Percentiles rank a stretch among this genome's conserved stretches.
phyloP scores from a whole-genome alignment of 2,329 filamentous ascomycete species.

The Aspergillus sp. region DNA sequence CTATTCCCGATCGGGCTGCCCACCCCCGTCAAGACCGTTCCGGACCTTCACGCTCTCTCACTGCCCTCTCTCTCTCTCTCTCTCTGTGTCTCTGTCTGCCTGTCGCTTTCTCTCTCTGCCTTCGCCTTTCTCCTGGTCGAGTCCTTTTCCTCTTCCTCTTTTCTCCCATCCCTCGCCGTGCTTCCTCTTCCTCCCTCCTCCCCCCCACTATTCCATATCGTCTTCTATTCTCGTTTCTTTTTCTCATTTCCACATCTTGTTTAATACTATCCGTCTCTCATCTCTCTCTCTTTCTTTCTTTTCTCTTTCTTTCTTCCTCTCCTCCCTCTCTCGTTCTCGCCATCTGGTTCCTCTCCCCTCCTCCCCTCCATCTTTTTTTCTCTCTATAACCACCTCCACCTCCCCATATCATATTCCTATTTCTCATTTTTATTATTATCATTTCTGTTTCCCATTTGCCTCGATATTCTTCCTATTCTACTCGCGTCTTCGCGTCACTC shows the following conservation, averaged over 20 bases:
- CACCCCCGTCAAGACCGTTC: background rate
- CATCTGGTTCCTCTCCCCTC: conserved; percentile 6
- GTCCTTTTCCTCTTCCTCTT: conserved; percentile 7
- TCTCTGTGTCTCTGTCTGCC: background rate
- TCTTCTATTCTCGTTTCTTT: no score
- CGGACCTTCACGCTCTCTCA: conserved; percentile 2
- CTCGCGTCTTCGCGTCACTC: conserved; percentile 1
- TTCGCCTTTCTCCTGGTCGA: conserved; percentile 13
- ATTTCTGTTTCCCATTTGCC: conserved; percentile 2
- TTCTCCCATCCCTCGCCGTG: no score
- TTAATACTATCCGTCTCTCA: conserved; percentile 3
- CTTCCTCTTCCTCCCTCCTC: no score
- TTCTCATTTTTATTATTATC: conserved; percentile 8
- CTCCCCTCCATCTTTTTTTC: conserved; percentile 12
- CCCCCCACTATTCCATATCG: no score
- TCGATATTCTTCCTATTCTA: background rate
- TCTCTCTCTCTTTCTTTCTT: conserved; percentile 4
- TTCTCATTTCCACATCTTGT: no score
- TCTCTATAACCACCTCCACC: conserved; percentile 13
- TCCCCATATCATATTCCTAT: conserved; percentile 4
- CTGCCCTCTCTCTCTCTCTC: conserved; percentile 1
- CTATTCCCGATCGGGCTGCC: background rate
- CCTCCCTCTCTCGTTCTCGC: conserved; percentile 12
- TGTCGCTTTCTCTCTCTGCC: conserved; percentile 2
- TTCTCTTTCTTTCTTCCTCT: conserved; percentile 9